Evolutionary conservation across 495 filamentous ascomycete species (phyloP).

Genomic region (Rhypophila decipiens): DNA sequence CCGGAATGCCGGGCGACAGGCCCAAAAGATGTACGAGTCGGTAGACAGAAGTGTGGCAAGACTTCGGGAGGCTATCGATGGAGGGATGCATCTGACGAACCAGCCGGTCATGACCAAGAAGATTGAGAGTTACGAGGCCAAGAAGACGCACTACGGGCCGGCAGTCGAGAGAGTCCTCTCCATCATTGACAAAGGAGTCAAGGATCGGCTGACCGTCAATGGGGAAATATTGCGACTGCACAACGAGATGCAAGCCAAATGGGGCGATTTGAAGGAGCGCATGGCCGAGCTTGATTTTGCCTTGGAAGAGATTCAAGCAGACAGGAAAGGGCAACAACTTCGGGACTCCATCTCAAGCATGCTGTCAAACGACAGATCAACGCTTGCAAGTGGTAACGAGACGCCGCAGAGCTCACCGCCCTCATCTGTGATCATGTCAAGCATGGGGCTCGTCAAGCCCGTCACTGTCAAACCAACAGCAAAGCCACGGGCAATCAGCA

Average conservation of each 20-base stretch:
- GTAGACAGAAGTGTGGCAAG: constrained; percentile 79
- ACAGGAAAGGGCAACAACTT: constrained; percentile 64
- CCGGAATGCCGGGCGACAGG: constrained; percentile 84
- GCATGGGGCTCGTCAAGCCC: constrained; percentile 42
- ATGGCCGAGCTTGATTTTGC: constrained; percentile 68
- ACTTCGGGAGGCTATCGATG: constrained; percentile 73
- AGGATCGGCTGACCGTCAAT: constrained; percentile 86
- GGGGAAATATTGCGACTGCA: constrained; percentile 85
- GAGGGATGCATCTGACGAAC: constrained; percentile 63
- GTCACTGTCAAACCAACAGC: constrained; percentile 29
- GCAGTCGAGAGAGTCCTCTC: constrained; percentile 83
- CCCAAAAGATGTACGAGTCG: constrained; percentile 89
- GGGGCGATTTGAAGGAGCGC: constrained; percentile 66
- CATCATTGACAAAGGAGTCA: constrained; percentile 89
- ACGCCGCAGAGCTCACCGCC: constrained; percentile 88
- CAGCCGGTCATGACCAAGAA: constrained; percentile 62
- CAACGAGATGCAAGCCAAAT: constrained; percentile 71
- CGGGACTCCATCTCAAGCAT: constrained; percentile 93
- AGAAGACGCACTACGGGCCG: constrained; percentile 91
- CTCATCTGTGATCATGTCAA: constrained; percentile 73
- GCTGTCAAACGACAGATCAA: constrained; percentile 77
- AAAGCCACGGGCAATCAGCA: constrained; percentile 35
- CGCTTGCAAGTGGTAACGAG: constrained; percentile 62
- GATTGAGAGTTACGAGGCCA: constrained; percentile 89
- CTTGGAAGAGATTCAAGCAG: constrained; percentile 64